Conservation (phyloP, 2,329 filamentous ascomycete genomes). For the Colletotrichum chlorophyti region DNA sequence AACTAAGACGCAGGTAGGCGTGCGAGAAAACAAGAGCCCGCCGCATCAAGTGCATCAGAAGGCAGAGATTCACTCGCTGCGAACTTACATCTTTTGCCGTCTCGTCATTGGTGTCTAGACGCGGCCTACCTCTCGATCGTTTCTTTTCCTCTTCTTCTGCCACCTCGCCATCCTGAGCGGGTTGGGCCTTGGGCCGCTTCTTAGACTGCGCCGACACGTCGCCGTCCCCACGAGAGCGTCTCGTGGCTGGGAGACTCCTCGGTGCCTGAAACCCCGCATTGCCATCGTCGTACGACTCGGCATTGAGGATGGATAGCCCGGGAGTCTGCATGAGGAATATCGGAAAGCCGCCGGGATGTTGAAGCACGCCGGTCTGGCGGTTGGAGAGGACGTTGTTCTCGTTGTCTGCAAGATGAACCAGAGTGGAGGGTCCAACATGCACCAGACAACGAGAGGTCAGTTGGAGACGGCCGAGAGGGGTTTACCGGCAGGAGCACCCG, state of each 20-base stretch:
- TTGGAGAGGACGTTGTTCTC: neutral
- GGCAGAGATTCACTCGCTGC: no score
- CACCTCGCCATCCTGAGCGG: slow-evolving; percentile 36
- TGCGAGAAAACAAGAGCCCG: no score
- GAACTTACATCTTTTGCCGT: slow-evolving; percentile 77
- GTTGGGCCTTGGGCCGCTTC: slow-evolving; percentile 40
- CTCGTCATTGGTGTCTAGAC: slow-evolving; percentile 78
- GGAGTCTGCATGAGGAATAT: slow-evolving; percentile 35
- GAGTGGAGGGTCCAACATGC: slow-evolving; percentile 2
- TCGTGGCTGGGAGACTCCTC: slow-evolving; percentile 30
- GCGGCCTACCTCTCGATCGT: slow-evolving; percentile 74
- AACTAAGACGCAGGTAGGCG: no score
- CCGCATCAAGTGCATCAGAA: no score
- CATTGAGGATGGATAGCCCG: slow-evolving; percentile 52
- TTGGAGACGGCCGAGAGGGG: neutral
- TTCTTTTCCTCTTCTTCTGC: slow-evolving; percentile 58
- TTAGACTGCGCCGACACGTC: slow-evolving; percentile 28
- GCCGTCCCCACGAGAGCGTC: neutral
- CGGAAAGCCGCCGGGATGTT: slow-evolving; percentile 11
- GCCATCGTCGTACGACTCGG: slow-evolving; percentile 52
- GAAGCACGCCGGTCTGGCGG: neutral
- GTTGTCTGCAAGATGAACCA: slow-evolving; percentile 1
- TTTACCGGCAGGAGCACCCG: neutral
- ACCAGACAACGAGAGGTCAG: slow-evolving; percentile 1
- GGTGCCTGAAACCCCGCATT: slow-evolving; percentile 28